These are phyloP conservation scores for Helicocarpus griseus DNA, from an alignment of 2,329 filamentous ascomycete genomes.

Conservation along the genomic window DNA sequence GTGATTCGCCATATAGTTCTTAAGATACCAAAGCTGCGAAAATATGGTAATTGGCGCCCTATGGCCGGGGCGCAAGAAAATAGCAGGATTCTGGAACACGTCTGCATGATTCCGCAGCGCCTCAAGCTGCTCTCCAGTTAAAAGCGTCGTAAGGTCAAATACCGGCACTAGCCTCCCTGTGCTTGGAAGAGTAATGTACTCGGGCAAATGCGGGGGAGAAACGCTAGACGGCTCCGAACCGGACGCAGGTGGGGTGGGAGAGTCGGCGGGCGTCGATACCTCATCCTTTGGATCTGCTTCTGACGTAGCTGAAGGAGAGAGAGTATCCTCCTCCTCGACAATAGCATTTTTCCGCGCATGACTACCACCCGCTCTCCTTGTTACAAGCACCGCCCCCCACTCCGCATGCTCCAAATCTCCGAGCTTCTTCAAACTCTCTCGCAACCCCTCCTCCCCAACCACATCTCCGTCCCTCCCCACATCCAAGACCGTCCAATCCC, in stretches of 20 bases:
- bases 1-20: constrained; percentile 20
- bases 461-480: constrained; percentile 12
- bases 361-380: background rate
- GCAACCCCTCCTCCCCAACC: constrained; percentile 12
- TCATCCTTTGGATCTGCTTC: background rate
- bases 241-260: background rate
- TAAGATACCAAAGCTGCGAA: constrained; percentile 31
- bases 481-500: constrained; percentile 20
- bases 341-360: no score
- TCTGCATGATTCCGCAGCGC: constrained; percentile 19
- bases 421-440: constrained; percentile 4
- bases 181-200: constrained; percentile 23
- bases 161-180: constrained; percentile 25
- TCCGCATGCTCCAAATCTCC: constrained; percentile 20
- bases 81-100: constrained; percentile 23
- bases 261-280: background rate
- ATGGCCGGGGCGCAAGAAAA: constrained; percentile 28
- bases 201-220: constrained; percentile 15
- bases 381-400: constrained; percentile 21
- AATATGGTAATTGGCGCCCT: constrained; percentile 21
- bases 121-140: constrained; percentile 22
- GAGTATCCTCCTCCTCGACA: background rate
- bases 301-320: background rate
- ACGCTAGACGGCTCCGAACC: background rate
- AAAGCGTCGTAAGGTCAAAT: constrained; percentile 26